Base-by-base conservation (phyloP, 257 asterid species). In the Asclepias syriaca region DNA sequence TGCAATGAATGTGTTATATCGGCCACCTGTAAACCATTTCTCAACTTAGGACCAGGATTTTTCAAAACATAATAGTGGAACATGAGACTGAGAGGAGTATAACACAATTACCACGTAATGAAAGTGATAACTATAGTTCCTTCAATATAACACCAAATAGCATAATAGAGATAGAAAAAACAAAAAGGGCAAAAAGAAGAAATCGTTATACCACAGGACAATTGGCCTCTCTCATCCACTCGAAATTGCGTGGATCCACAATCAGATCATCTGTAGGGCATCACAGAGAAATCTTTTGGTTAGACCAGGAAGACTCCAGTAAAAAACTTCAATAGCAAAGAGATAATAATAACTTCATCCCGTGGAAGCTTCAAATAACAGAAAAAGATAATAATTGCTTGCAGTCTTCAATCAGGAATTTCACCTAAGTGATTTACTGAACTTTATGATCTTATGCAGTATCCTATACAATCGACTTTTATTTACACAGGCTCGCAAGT, bases 241-340 rank as follows among this genome's bases (percentile, higher is more conserved):
- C 98, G 10, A 95, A 86, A 84, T 90, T 95, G 77, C 99, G 96
- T 6, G 99, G 99, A 87, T 92, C 99, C 75, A 95, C 97, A 68
- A 95, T 88, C 86, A 92, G 80, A 86, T 92, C 99, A 87, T 86
- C 99, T 95, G 89, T 80, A 80, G 45, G 72, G n/a, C 22, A 48
- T 48, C 61, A 3, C 3, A 7, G 15, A 37, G 9, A 29, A 24
- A 68, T 68, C 6, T 27, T 48, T 68, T 21, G 39, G 50, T 49
- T 53, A 27, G 45, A 29, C 48, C 22, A 29, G 12, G 19, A 68
- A 68, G 72, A 49, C 24, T 49, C 12, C 8, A 68, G 10, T 50
- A 2, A 22, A 9, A 68, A 50, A 37, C 29, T 48, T 68, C 32
- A 49, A 3, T 39, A 27, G 48, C 46, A 68, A 68, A 16, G 43